phyloP scores from a whole-genome alignment of 2,329 filamentous ascomycete species.

The Teratosphaeria nubilosa region DNA sequence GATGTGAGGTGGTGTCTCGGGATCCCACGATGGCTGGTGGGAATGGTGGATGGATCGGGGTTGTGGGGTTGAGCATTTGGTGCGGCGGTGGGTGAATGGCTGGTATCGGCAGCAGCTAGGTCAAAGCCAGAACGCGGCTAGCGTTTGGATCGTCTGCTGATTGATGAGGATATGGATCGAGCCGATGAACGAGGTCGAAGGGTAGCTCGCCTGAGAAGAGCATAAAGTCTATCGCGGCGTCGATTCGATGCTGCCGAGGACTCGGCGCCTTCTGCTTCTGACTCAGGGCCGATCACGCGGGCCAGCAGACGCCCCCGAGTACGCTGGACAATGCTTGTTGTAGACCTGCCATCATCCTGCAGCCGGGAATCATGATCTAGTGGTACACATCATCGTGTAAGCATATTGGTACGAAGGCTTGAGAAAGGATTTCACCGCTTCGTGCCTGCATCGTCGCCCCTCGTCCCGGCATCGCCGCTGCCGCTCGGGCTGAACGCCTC shows the following conservation, averaged over 20 bases:
- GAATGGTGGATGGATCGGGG: not conserved
- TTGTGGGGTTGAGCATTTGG: not conserved
- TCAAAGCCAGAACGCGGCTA: not conserved
- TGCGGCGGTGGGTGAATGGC: not conserved
- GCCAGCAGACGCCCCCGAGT: not conserved
- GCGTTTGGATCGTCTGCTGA: not conserved
- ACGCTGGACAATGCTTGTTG: not conserved
- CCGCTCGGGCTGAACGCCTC: slow-evolving; percentile 8
- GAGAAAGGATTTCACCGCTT: not conserved
- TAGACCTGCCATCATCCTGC: not conserved
- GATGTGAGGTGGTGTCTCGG: not conserved
- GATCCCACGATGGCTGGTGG: not conserved
- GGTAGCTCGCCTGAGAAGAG: not conserved
- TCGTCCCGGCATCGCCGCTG: slow-evolving; percentile 10
- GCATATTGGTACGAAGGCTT: not conserved
- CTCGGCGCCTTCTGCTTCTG: not conserved
- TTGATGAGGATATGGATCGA: not conserved
- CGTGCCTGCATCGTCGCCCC: not conserved
- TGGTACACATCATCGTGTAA: not conserved
- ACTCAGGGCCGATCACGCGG: not conserved
- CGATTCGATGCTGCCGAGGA: not conserved
- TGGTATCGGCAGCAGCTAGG: not conserved
- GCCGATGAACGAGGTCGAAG: not conserved
- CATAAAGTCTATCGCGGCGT: not conserved
- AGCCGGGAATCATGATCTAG: not conserved